Base-by-base conservation (phyloP, 805 yeast species). In the Candida yuanshanica region DNA sequence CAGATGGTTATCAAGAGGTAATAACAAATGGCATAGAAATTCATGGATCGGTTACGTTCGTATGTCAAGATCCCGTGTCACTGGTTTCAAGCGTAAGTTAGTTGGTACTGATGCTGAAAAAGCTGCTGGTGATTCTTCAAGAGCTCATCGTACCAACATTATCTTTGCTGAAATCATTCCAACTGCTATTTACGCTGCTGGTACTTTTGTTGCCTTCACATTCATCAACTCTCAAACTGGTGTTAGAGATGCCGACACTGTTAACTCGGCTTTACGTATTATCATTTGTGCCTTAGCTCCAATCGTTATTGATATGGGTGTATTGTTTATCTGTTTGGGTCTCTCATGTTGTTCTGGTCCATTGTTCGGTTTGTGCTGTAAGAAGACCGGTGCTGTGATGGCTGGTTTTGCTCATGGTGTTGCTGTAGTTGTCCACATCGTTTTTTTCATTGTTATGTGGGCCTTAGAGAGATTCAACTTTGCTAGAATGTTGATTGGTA, bases 311-410 rank as follows among this genome's bases (percentile, higher is more conserved):
- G 83, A 93, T 63, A 77, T 88, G 64, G 99, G 96, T 74, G 83
- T 80, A 25, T 69, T 90, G 51, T 77, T 75, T 57, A 74, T 84
- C 50, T 77, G 91, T 66, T 72, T 85, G 55, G 88, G 79, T 55
- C 61, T 90, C 66, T 85, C 97, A 13, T 93, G 99, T 70, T 93
- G 97, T 75, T 87, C 96, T 22, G 99, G 99, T 64, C 99, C 99
- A 54, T 56, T 91, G 60, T 78, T 91, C 50, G 93, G 93, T 44
- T 65, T 90, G 69, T 91, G 99, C 68, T 91, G 98, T 72, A 90
- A 90, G 79, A 83, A 85, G 74, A 90, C 97, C 38, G 95, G 96
- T 68, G 83, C 96, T 10, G 95, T 88, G 32, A 81, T 69, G 70
- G 99, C 99, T 31, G 96, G 87, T 58, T 67, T 93, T 62, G 96